Conservation (phyloP, 169 alveolate species). For the Plasmodium yoelii region DNA sequence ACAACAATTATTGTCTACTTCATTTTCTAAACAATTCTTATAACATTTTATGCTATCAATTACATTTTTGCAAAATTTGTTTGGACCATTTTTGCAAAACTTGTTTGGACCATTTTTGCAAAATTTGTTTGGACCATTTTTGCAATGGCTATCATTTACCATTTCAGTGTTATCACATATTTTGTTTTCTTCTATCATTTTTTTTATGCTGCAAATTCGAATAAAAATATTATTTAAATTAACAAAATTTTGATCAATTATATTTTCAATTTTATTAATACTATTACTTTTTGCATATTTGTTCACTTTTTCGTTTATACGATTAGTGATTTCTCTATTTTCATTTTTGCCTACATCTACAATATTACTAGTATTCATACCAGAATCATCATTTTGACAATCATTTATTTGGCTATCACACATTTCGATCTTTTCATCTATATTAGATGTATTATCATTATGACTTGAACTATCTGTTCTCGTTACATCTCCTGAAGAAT, state of each 20-base stretch:
- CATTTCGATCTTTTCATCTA: not conserved
- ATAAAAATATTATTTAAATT: not conserved
- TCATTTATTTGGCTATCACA: too few relatives aligned
- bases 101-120: not conserved
- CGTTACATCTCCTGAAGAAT: slow-evolving; percentile 44
- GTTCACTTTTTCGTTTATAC: not conserved
- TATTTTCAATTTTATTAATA: not conserved
- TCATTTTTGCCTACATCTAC: not conserved
- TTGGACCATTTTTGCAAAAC: too few relatives aligned
- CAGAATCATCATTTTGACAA: too few relatives aligned
- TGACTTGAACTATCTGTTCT: slow-evolving; percentile 44
- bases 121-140: not conserved
- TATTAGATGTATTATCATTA: not conserved
- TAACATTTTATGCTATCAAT: slow-evolving; percentile 3
- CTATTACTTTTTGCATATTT: not conserved
- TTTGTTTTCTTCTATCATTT: not conserved
- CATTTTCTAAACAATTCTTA: not conserved
- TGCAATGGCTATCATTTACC: not conserved
- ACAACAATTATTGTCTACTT: slow-evolving; percentile 7
- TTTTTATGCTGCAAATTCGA: slow-evolving; percentile 6
- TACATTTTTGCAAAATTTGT: not conserved
- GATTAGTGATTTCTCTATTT: not conserved
- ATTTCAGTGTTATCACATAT: not conserved
- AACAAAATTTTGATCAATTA: not conserved
- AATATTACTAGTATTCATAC: too few relatives aligned